These are phyloP conservation scores for Thamnidium elegans DNA, from an alignment of 192 early-diverging fungal genomes.

Conservation along the genomic window DNA sequence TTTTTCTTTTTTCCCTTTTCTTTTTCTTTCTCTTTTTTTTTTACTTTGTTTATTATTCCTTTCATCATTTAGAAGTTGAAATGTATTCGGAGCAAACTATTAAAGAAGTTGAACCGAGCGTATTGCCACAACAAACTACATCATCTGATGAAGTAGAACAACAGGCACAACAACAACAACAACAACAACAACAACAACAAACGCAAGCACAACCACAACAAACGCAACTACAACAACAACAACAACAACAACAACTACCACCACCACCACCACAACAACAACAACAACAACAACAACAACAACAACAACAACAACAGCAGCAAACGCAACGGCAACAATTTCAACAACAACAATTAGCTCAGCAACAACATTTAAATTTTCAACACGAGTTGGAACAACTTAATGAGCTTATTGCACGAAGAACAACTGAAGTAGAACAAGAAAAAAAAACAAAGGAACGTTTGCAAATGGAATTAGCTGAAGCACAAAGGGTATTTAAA, in stretches of 20 bases:
- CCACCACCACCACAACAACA: neutral
- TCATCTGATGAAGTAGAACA: neutral
- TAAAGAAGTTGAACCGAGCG: neutral
- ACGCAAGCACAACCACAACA: neutral
- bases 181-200: too few species aligned
- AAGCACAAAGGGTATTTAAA: conserved; percentile 27
- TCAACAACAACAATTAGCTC: neutral
- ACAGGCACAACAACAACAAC: neutral
- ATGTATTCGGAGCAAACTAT: too few species aligned
- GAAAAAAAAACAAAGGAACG: conserved; percentile 16
- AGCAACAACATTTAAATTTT: neutral
- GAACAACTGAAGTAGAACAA: conserved; percentile 5
- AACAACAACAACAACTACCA: neutral
- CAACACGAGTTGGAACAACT: conserved; percentile 22
- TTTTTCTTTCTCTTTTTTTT: neutral
- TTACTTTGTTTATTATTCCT: conserved; percentile 1
- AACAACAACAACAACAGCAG: neutral
- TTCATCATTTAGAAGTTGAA: neutral
- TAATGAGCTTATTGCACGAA: conserved; percentile 16
- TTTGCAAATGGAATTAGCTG: conserved; percentile 20
- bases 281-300: neutral
- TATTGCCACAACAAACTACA: neutral
- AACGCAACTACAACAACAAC: neutral
- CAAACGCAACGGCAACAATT: neutral
- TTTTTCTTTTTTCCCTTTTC: conserved; percentile 10